These are phyloP conservation scores for Adansonia madagascariensis DNA, from an alignment of 441 rosid species.

Conservation along the genomic window DNA sequence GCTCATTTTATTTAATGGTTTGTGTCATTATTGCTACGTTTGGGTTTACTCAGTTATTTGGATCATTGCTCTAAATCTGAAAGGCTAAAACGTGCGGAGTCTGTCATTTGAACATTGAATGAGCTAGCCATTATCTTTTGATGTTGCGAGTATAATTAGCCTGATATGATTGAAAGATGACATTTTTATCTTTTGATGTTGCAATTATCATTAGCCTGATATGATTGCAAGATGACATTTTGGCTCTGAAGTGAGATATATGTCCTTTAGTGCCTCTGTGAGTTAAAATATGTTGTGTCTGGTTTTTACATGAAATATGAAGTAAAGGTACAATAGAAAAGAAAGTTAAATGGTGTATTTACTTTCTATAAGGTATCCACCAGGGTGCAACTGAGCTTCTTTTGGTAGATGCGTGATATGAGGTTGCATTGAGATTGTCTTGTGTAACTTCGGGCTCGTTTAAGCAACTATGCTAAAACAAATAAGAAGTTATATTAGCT, in stretches of 20 bases:
- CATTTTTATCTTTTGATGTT: too few relatives aligned
- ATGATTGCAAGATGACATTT: conserved; percentile 10
- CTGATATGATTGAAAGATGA: neutral
- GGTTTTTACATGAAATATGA: neutral
- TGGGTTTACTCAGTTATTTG: neutral
- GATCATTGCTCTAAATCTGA: neutral
- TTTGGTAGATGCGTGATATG: neutral
- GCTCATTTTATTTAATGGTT: neutral
- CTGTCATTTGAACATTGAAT: neutral
- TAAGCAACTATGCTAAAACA: neutral
- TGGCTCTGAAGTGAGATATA: neutral
- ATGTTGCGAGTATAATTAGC: conserved; percentile 15
- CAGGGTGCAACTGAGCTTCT: neutral
- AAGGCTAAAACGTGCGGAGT: neutral
- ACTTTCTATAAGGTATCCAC: neutral
- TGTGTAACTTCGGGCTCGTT: neutral
- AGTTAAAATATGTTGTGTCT: neutral
- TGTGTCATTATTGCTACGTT: neutral
- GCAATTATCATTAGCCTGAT: neutral
- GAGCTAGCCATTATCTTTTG: conserved; percentile 10
- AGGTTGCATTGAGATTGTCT: neutral
- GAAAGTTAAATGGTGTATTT: neutral
- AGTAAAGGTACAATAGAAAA: neutral
- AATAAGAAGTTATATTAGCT: neutral
- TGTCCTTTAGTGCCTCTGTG: neutral